Conservation (phyloP, 148 eudicot species). For the Fallopia convolvulus region DNA sequence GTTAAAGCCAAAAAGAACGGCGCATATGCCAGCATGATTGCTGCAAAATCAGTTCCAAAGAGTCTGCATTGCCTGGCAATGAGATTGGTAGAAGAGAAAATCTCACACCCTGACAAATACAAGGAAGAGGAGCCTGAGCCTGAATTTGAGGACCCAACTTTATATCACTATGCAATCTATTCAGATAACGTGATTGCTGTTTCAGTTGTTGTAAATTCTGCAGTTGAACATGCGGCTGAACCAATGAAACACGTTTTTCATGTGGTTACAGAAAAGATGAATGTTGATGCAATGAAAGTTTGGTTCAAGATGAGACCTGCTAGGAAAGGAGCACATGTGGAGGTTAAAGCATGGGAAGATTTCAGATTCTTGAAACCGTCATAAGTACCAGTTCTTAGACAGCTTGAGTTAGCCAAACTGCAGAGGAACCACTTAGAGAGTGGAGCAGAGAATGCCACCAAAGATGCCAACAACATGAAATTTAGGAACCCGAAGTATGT, state of each 20-base stretch:
- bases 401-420: slow-evolving; percentile 48
- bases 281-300: slow-evolving; percentile 85
- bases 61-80: slow-evolving; percentile 84
- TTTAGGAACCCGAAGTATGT: slow-evolving; percentile 46
- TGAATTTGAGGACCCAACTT: slow-evolving; percentile 73
- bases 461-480: slow-evolving; percentile 52
- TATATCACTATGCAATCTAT: slow-evolving; percentile 82
- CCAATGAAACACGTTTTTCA: slow-evolving; percentile 88
- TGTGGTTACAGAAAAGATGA: slow-evolving; percentile 76
- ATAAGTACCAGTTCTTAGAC: slow-evolving; percentile 76
- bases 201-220: slow-evolving; percentile 81
- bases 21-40: slow-evolving; percentile 65
- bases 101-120: slow-evolving; percentile 69
- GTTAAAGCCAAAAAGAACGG: slow-evolving; percentile 79
- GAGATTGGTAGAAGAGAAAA: slow-evolving; percentile 78
- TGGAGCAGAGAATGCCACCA: slow-evolving; percentile 55
- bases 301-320: slow-evolving; percentile 84
- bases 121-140: slow-evolving; percentile 64
- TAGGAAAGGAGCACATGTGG: slow-evolving; percentile 70
- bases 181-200: slow-evolving; percentile 94
- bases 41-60: slow-evolving; percentile 84
- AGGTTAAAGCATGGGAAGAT: slow-evolving; percentile 67
- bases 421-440: slow-evolving; percentile 48
- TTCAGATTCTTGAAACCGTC: slow-evolving; percentile 63
- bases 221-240: slow-evolving; percentile 64